Percentiles rank a stretch among this genome's conserved stretches.
Evolutionary conservation across 345 rosid genomes (phyloP).

Genomic region (Excoecaria agallocha): DNA sequence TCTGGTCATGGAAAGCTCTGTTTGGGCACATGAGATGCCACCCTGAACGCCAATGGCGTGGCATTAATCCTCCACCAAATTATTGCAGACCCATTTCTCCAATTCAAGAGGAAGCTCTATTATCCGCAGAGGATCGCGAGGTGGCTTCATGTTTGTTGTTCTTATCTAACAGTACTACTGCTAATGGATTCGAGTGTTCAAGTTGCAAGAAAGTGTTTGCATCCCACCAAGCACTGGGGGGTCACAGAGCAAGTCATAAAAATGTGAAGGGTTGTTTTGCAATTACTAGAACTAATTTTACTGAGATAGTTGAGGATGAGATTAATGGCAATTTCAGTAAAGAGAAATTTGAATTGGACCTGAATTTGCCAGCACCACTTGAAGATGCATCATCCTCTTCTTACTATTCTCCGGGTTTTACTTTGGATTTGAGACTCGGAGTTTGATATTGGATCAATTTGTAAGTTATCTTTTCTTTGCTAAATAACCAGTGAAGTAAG

Average conservation of each 20-base stretch:
- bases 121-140: slow-evolving; percentile 63
- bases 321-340: not conserved
- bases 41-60: slow-evolving; percentile 67
- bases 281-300: slow-evolving; percentile 30
- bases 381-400: slow-evolving; percentile 42
- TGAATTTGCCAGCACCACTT: slow-evolving; percentile 60
- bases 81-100: slow-evolving; percentile 13
- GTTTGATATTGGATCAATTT: slow-evolving; percentile 30
- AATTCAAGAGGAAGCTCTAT: slow-evolving; percentile 12
- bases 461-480: no score
- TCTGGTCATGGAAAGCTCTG: slow-evolving; percentile 69
- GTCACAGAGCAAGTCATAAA: slow-evolving; percentile 86
- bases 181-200: slow-evolving; percentile 53
- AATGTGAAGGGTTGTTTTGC: slow-evolving; percentile 81
- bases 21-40: slow-evolving; percentile 91
- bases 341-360: slow-evolving; percentile 44
- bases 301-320: slow-evolving; percentile 10
- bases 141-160: slow-evolving; percentile 65
- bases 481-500: no score
- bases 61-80: slow-evolving; percentile 47
- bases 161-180: slow-evolving; percentile 33
- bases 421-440: slow-evolving; percentile 73
- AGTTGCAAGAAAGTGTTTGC: slow-evolving; percentile 84
- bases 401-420: slow-evolving; percentile 39
- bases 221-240: slow-evolving; percentile 86